Conservation (phyloP, 345 rosid species). For the Brassica nigra region DNA sequence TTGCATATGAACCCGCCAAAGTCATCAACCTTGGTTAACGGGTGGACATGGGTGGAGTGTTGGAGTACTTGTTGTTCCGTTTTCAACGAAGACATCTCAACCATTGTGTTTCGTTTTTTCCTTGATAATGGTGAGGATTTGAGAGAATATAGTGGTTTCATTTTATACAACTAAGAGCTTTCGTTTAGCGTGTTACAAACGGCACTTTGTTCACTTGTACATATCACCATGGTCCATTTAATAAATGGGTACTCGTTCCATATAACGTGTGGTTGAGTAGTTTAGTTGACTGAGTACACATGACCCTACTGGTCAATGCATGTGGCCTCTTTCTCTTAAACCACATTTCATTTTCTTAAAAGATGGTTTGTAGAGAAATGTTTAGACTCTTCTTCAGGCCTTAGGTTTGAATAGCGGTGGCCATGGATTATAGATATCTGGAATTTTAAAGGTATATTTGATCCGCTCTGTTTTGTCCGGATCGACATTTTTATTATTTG, state of each 20-base stretch:
- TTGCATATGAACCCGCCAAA: slow-evolving; percentile 36
- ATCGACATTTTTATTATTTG: no score
- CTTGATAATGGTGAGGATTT: not conserved
- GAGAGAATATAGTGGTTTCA: not conserved
- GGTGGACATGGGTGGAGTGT: slow-evolving; percentile 44
- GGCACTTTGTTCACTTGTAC: not conserved
- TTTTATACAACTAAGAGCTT: not conserved
- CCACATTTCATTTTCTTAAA: no score
- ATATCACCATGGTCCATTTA: no score
- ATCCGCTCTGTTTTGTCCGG: no score
- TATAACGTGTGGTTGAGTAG: not conserved
- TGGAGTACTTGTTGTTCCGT: slow-evolving; percentile 3
- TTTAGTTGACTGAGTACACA: not conserved
- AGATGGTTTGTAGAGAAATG: no score
- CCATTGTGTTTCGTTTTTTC: no score
- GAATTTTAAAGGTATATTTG: no score
- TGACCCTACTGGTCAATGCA: not conserved
- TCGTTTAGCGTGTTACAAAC: not conserved
- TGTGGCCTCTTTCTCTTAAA: not conserved
- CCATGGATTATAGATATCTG: no score
- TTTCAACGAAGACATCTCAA: slow-evolving; percentile 11
- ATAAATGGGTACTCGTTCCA: not conserved
- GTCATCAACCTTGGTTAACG: slow-evolving; percentile 19
- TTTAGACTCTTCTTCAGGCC: no score
- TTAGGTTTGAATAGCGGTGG: no score